These are phyloP conservation scores for Tulasnella sp. DNA, from an alignment of 768 basidiomycete genomes.

Conservation along the genomic window DNA sequence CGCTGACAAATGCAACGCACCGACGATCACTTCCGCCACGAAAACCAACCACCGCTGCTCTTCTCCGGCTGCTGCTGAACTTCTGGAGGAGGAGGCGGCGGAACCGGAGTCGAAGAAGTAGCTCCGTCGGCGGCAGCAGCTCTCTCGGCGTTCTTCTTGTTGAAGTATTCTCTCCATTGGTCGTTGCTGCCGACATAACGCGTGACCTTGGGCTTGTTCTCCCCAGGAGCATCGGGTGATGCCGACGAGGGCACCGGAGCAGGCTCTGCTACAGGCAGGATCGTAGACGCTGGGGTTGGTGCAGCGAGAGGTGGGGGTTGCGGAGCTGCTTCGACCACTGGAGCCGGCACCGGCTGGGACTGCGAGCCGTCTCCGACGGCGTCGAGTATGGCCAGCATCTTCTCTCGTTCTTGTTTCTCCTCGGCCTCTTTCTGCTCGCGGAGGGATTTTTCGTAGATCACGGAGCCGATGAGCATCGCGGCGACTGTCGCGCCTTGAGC, in stretches of 20 bases:
- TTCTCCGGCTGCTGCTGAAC: slow-evolving; percentile 6
- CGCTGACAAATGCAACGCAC: background rate
- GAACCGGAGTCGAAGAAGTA: background rate
- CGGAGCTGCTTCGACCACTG: background rate
- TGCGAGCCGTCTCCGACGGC: slow-evolving; percentile 8
- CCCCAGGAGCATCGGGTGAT: background rate
- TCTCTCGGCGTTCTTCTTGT: background rate
- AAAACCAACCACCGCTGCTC: slow-evolving; percentile 4
- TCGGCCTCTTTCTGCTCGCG: slow-evolving; percentile 20
- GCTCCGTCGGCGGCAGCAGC: background rate
- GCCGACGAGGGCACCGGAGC: background rate
- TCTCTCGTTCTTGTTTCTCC: slow-evolving; percentile 25
- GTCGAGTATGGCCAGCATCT: slow-evolving; percentile 21
- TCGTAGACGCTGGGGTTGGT: background rate
- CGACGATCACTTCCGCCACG: background rate
- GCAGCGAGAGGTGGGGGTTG: slow-evolving; percentile 8
- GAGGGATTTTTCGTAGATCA: slow-evolving; percentile 22
- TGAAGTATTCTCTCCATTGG: slow-evolving; percentile 8
- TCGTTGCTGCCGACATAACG: background rate
- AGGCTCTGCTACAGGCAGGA: background rate
- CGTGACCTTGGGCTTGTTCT: background rate
- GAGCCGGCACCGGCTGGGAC: background rate
- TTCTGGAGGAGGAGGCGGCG: background rate
- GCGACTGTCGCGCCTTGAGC: slow-evolving; percentile 38
- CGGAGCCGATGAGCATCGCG: slow-evolving; percentile 31